phyloP scores from a whole-genome alignment of 2,329 filamentous ascomycete genomes.

The Cercospora beticola region DNA sequence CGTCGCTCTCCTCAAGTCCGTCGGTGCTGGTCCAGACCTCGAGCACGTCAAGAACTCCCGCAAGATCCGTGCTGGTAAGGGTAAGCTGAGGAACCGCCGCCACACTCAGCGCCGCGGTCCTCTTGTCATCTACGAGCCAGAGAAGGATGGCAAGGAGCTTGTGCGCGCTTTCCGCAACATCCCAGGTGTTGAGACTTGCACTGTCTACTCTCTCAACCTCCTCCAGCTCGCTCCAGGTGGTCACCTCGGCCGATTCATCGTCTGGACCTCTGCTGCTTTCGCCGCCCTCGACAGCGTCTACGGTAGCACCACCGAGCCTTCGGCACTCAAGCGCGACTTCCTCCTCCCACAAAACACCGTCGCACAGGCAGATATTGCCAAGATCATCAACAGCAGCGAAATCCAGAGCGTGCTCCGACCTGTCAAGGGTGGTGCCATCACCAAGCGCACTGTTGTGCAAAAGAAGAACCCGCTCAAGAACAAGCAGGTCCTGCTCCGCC shows the following conservation, averaged over 20 bases:
- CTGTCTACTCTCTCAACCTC: constrained; percentile 93
- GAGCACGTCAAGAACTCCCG: constrained; percentile 95
- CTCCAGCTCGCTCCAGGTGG: constrained; percentile 98
- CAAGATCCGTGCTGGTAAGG: constrained; percentile 98
- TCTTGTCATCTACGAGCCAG: constrained; percentile 95
- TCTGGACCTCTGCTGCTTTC: constrained; percentile 98
- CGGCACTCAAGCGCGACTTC: constrained; percentile 98
- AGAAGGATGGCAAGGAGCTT: constrained; percentile 91
- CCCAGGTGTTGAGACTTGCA: constrained; percentile 92
- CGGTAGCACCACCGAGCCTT: constrained; percentile 84
- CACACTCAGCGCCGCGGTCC: constrained; percentile 97
- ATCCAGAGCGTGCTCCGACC: constrained; percentile 93
- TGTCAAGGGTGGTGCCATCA: constrained; percentile 83
- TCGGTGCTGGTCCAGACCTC: constrained; percentile 86
- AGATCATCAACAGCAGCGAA: constrained; percentile 99
- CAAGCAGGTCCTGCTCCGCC: constrained; percentile 96
- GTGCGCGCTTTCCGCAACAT: constrained; percentile 97
- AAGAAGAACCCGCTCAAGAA: constrained; percentile 99
- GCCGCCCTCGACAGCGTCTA: constrained; percentile 96
- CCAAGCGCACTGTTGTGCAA: constrained; percentile 88
- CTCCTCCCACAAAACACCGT: constrained; percentile 90
- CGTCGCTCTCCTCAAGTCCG: constrained; percentile 80
- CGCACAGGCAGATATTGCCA: constrained; percentile 89
- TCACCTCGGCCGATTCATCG: constrained; percentile 96
- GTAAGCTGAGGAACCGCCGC: constrained; percentile 95